Evolutionary conservation across 1,139 yeast genomes (phyloP), one percentile per base, ranked within the genome.

Genomic region (Protomyces arabidopsidicola): DNA sequence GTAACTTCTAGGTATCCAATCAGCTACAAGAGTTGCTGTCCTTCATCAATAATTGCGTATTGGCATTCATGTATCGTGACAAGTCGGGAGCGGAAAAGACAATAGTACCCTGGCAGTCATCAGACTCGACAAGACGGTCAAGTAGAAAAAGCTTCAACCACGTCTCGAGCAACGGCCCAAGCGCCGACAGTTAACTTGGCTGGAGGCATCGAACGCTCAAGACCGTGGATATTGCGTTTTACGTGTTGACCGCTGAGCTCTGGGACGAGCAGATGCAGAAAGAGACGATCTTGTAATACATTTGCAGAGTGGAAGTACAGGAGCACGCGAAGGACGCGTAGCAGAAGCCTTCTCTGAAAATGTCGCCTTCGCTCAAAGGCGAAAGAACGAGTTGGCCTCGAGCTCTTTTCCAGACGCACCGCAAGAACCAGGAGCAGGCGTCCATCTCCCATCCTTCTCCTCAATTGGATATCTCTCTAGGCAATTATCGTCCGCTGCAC

Each of bases 41-140:
- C 90, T 67, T 90, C 90, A 70, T 85, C 90, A 66, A 85, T 86
- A 67, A 83, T 75, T 85, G 76, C 69, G 85, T 87, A 45, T 84
- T 76, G 45, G 89, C 90, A 16, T 89, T 85, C 70, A 86, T 82
- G 76, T 79, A 85, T 36, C 86, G 78, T 39, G 85, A 78, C 34
- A 89, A 88, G 68, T 83, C 82, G 55, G 79, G 74, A 16, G 88
- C 88, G 68, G 85, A 80, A 77, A 84, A 85, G 70, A 85, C 81
- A 72, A 84, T 84, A 45, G 87, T 86, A 64, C 88, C 88, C 52
- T 84, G 85, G 71, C 86, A 79, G 75, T 85, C 90, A 84, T 60
- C 86, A 79, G 53, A 53, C 27, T 57, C 59, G 6, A 57, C 65
- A 48, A 63, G 39, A 14, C 65, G 48, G 2, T 55, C 65, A 34